Evolutionary conservation across 2,329 filamentous ascomycete species (phyloP), one percentile per base, ranked within the genome.

Genomic region (Hymenoscyphus fructigenus): DNA sequence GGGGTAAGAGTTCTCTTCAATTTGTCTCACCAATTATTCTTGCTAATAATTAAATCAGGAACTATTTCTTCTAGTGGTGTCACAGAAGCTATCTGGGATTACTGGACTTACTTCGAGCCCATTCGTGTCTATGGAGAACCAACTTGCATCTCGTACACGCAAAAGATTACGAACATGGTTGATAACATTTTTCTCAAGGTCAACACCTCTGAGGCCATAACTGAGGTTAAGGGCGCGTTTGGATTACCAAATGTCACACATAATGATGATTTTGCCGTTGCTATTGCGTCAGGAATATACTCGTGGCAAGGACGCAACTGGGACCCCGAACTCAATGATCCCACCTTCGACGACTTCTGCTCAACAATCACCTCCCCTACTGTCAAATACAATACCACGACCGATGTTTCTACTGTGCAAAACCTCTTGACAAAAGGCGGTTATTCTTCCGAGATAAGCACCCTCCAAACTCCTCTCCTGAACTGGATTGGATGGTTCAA

Each of bases 41-140:
- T 26, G 29, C 47, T 20, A 55, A 29, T 3, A 12, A 29, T 20
- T 14, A 32, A 26, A 38, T 17, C 56, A 71, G 70, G 85, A 7
- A 85, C 89, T 4, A 94, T 96, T 59, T 89, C 90, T 0, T 93
- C 90, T 0, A 94, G 91, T 0, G 92, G 90, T 0, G 91, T 95
- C 0, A 91, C 90, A 0, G 85, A 86, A 65, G 91, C 91, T 3
- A 90, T 95, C 63, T 87, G 86, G 69, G 91, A 95, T 70, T 94
- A 88, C 77, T 94, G 91, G 71, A 77, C 84, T 68, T 88, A 88
- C 72, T 88, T 81, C 70, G 84, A 86, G 72, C 83, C 86, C 0
- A 81, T 87, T 63, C 80, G 84, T 14, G 74, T 82, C 20, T 84
- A 83, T 64, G 86, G 78, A 1, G 85, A 86, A 12, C 78, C 82